Conservation (phyloP, 768 basidiomycete species). For the Trametes elegans region DNA sequence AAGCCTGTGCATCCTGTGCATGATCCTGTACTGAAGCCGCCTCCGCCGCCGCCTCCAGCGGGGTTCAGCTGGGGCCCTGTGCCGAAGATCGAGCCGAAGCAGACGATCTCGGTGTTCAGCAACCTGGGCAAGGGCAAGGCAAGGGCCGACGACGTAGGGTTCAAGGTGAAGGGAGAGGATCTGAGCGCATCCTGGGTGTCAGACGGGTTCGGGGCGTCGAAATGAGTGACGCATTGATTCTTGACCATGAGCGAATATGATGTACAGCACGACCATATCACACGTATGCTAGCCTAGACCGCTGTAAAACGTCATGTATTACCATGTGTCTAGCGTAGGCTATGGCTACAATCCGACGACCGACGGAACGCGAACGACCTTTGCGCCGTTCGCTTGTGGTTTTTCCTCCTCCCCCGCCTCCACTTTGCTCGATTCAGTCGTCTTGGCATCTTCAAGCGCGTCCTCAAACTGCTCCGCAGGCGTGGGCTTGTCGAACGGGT, state of each 20-base stretch:
- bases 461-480: constrained; percentile 14
- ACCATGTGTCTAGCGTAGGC: constrained; percentile 8
- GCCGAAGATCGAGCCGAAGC: constrained; percentile 33
- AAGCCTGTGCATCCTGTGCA: constrained; percentile 36
- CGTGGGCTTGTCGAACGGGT: constrained; percentile 38
- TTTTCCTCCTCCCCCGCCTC: background rate
- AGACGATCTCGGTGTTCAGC: constrained; percentile 17
- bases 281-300: too few relatives aligned
- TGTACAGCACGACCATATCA: too few relatives aligned
- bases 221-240: background rate
- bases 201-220: constrained; percentile 20
- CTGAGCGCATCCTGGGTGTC: constrained; percentile 16
- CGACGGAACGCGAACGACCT: background rate
- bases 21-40: constrained; percentile 6
- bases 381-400: background rate
- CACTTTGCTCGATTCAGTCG: background rate
- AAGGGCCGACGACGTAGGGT: background rate
- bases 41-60: constrained; percentile 22
- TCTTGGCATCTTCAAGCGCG: constrained; percentile 10
- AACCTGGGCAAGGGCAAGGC: background rate
- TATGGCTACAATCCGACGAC: constrained; percentile 4
- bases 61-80: constrained; percentile 64
- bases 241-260: background rate
- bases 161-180: constrained; percentile 4
- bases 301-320: constrained; percentile 7